Evolutionary conservation across 805 yeast genomes (phyloP).

Genomic region (Candida caryicola): DNA sequence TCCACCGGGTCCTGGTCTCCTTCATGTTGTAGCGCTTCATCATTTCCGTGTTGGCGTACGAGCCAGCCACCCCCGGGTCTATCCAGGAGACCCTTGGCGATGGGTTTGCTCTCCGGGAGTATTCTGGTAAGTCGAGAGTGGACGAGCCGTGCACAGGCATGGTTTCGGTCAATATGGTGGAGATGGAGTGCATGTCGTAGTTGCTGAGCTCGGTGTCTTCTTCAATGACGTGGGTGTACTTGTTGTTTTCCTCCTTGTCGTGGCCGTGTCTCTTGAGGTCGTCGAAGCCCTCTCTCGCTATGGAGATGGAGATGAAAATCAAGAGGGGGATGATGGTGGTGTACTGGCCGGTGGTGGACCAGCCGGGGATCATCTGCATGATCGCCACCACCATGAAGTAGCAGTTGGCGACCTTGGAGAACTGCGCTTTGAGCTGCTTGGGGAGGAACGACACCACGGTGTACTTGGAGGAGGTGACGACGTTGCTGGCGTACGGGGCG

Average conservation of each 20-base stretch:
- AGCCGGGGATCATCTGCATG: conserved; percentile 91
- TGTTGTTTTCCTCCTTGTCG: conserved; percentile 79
- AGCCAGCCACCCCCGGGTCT: conserved; percentile 7
- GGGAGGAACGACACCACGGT: conserved; percentile 80
- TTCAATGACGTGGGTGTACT: conserved; percentile 26
- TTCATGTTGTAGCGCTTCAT: conserved; percentile 32
- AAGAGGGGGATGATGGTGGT: conserved; percentile 89
- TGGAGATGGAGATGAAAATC: conserved; percentile 84
- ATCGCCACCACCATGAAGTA: conserved; percentile 89
- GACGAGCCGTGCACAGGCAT: conserved; percentile 16
- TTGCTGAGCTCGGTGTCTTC: conserved; percentile 28
- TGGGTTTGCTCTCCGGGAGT: no score
- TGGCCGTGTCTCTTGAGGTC: conserved; percentile 84
- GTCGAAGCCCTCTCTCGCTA: conserved; percentile 90
- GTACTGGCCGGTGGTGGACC: conserved; percentile 96
- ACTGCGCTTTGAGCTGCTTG: conserved; percentile 84
- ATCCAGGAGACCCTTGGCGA: conserved; percentile 11
- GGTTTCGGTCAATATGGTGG: conserved; percentile 40
- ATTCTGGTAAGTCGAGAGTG: conserved; percentile 1
- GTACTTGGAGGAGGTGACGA: conserved; percentile 84
- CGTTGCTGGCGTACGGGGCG: conserved; percentile 60
- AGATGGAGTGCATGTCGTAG: conserved; percentile 36
- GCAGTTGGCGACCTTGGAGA: conserved; percentile 87
- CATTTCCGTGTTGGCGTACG: conserved; percentile 13
- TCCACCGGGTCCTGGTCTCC: conserved; percentile 55